Base-by-base conservation (phyloP, 2,329 filamentous ascomycete genomes). In the Colletotrichum gloeosporioides region DNA sequence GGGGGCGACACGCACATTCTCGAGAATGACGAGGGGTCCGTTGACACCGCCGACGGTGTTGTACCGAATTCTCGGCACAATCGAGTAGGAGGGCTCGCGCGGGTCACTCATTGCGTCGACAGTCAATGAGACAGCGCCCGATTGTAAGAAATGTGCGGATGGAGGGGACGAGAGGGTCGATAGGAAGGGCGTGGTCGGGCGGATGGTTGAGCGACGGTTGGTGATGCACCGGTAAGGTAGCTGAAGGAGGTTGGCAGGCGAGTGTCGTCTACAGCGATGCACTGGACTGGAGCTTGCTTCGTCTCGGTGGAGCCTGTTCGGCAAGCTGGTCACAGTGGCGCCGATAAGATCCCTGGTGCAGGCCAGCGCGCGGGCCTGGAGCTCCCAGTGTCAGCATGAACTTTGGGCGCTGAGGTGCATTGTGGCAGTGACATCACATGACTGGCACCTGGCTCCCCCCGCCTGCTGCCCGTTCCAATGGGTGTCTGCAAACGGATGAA, bases 41-140 rank as follows among this genome's bases (percentile, higher is more conserved):
- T 99, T 99, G 87, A 99, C 94, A 89, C 96, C 96, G 84, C 96
- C 95, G 84, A 99, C 96, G 82, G 97, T 99, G 90, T 99, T 99
- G 92, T 99, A 99, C 83, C 94, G 93, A 87, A 99, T 87, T 82
- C 90, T 87, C 76, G 91, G 91, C 80, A 88, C 85, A 81, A 92
- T 87, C 78, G 89, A 91, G 86, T 92, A 92, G 78, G 90, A 91
- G 78, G 90, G 88, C 81, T 90, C 89, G 83, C 90, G 88, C 74
- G 89, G 89, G 85, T 92, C 91, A 82, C 86, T 82, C 89, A 90
- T 90, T 71, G 66, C 63, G 62, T 71, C 75, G 80, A 81, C 84
- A 84, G 80, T 77, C 79, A 79, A 74, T 78, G 78, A 66, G 76
- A 77, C 61, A 74, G 64, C 65, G 68, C 75, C 72, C 68, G 77